These are phyloP conservation scores for Lachnellula arida DNA, from an alignment of 2,329 filamentous ascomycete species.

Conservation along the genomic window DNA sequence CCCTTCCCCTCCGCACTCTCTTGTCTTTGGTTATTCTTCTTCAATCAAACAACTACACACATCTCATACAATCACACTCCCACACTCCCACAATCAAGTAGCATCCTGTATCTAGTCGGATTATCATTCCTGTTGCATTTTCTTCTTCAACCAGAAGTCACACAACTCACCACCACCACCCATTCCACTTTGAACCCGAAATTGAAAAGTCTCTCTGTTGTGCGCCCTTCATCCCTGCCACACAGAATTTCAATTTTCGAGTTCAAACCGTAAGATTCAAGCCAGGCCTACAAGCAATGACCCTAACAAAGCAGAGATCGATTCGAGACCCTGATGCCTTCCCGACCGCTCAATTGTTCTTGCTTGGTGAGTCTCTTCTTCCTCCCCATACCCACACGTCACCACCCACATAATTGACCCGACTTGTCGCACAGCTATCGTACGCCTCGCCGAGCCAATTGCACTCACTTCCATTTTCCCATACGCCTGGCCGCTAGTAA, in stretches of 20 bases:
- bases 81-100: background rate
- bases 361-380: conserved; percentile 61
- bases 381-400: background rate
- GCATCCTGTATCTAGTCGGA: no score
- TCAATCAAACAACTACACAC: background rate
- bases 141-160: background rate
- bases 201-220: background rate
- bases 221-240: background rate
- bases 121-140: background rate
- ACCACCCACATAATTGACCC: background rate
- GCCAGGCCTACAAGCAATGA: conserved; percentile 21
- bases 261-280: conserved; percentile 22
- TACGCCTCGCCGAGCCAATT: conserved; percentile 87
- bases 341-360: conserved; percentile 74
- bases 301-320: conserved; percentile 25
- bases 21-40: background rate
- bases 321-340: conserved; percentile 67
- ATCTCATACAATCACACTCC: background rate
- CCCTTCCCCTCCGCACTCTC: background rate
- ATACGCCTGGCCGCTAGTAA: conserved; percentile 82
- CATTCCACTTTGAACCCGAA: background rate
- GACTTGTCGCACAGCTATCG: conserved; percentile 60
- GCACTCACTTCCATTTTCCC: conserved; percentile 91
- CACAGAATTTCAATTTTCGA: conserved; percentile 12
- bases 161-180: background rate